Conservation (phyloP, 1,284 basidiomycete genomes). For the Lentinula novae-zelandiae region DNA sequence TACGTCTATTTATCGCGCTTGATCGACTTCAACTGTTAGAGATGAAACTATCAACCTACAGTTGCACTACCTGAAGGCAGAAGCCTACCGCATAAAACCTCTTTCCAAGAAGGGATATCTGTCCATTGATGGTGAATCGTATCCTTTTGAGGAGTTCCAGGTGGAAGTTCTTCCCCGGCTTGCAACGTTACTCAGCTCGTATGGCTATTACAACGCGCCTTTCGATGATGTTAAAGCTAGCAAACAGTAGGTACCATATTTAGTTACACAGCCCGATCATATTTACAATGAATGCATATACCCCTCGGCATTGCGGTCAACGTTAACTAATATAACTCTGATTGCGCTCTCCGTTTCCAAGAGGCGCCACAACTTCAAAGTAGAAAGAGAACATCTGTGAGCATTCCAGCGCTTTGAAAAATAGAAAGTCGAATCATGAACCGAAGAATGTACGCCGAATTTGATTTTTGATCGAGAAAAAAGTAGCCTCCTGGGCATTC, state of each 20-base stretch:
- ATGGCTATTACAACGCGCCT: constrained; percentile 56
- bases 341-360: no score
- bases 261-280: no score
- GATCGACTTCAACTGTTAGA: neutral
- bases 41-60: constrained; percentile 24
- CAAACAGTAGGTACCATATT: neutral
- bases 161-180: constrained; percentile 78
- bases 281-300: neutral
- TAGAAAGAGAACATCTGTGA: no score
- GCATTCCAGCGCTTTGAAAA: no score
- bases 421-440: no score
- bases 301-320: no score
- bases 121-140: constrained; percentile 81
- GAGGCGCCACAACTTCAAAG: no score
- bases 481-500: no score
- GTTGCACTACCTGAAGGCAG: constrained; percentile 78
- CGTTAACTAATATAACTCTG: no score
- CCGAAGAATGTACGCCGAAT: no score
- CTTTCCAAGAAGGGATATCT: constrained; percentile 50
- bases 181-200: constrained; percentile 68
- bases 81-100: constrained; percentile 74
- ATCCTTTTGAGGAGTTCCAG: constrained; percentile 78
- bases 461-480: no score
- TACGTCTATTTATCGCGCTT: constrained; percentile 28
- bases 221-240: neutral